These are phyloP conservation scores for Diplotaxis tenuifolia DNA, from an alignment of 345 rosid genomes.

Conservation along the genomic window DNA sequence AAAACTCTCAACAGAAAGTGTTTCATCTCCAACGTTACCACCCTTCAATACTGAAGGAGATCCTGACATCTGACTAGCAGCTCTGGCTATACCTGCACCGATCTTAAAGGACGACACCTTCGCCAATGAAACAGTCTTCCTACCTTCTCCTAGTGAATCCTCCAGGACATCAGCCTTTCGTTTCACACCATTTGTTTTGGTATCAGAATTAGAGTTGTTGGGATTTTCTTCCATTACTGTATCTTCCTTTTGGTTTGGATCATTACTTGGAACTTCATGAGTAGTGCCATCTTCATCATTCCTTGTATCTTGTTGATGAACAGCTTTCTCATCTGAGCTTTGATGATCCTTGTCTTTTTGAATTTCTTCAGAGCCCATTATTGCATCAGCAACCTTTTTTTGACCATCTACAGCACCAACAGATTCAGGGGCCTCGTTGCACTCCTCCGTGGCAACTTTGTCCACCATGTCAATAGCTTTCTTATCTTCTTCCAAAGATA, in stretches of 20 bases:
- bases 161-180: constrained; percentile 40
- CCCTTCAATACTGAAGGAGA: constrained; percentile 59
- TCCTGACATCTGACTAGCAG: constrained; percentile 87
- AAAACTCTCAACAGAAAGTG: constrained; percentile 59
- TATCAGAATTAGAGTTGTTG: constrained; percentile 21
- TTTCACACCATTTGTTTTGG: constrained; percentile 28
- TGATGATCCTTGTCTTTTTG: constrained; percentile 16
- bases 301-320: constrained; percentile 14
- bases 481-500: constrained; percentile 23
- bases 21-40: constrained; percentile 52
- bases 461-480: constrained; percentile 19
- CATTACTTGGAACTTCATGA: constrained; percentile 15
- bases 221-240: constrained; percentile 31
- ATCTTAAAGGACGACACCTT: constrained; percentile 81
- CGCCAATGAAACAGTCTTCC: constrained; percentile 61
- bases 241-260: constrained; percentile 23
- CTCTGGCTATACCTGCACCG: constrained; percentile 85
- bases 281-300: constrained; percentile 14
- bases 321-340: neutral
- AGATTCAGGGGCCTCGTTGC: constrained; percentile 21
- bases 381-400: constrained; percentile 7
- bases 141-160: constrained; percentile 49
- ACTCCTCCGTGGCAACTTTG: too few species aligned
- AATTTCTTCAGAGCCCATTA: constrained; percentile 13
- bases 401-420: neutral